A percentile compares a stretch with the other conserved stretches of the same genome.
phyloP scores from a whole-genome alignment of 352 stramenopile genomes.

The Phytophthora citrophthora region DNA sequence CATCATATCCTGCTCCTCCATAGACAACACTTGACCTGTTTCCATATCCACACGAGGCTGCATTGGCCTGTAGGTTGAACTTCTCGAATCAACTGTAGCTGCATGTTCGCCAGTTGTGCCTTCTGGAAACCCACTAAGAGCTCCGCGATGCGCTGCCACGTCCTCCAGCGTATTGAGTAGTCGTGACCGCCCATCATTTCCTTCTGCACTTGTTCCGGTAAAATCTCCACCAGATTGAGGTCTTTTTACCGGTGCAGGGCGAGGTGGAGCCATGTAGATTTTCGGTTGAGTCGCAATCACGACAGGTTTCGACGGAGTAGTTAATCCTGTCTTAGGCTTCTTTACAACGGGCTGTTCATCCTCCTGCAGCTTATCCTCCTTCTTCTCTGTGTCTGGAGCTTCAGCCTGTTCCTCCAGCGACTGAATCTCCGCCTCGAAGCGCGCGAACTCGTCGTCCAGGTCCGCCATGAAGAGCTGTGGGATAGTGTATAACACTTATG shows the following conservation, averaged over 20 bases:
- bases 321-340: constrained; percentile 30
- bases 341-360: constrained; percentile 28
- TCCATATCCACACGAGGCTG: constrained; percentile 70
- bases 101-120: constrained; percentile 60
- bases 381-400: neutral
- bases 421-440: constrained; percentile 84
- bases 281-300: constrained; percentile 55
- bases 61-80: constrained; percentile 24
- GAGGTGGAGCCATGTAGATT: constrained; percentile 75
- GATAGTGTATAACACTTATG: constrained; percentile 1
- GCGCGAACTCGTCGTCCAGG: constrained; percentile 84
- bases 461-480: constrained; percentile 44
- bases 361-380: constrained; percentile 23
- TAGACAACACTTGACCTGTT: constrained; percentile 64
- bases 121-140: constrained; percentile 69
- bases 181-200: constrained; percentile 14
- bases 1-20: constrained; percentile 82
- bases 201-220: neutral
- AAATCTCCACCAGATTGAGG: neutral
- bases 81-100: constrained; percentile 6
- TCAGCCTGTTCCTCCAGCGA: constrained; percentile 62
- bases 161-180: constrained; percentile 58
- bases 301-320: constrained; percentile 14
- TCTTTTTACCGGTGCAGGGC: constrained; percentile 54
- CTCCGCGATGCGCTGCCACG: constrained; percentile 57